Percentiles rank a stretch among this genome's conserved stretches.
Evolutionary conservation across 108 stramenopile genomes (phyloP).

Genomic region (Nitzschia sp.): DNA sequence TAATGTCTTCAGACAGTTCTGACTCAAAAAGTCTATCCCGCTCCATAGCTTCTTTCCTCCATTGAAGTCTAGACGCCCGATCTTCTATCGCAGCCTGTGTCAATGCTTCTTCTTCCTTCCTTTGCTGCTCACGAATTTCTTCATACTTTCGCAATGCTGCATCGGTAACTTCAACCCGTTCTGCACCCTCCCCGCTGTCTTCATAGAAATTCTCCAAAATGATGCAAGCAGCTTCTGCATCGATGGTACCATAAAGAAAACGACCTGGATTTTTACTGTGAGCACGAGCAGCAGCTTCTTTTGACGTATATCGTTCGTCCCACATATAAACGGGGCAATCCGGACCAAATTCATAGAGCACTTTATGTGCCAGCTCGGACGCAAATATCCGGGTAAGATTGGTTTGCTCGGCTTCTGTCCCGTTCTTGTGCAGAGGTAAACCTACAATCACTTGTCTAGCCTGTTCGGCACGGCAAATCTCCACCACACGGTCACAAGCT

Average conservation of each 20-base stretch:
- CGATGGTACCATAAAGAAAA: conserved; percentile 53
- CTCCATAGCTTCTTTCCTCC: conserved; percentile 42
- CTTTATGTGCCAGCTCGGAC: conserved; percentile 28
- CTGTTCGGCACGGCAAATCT: conserved; percentile 44
- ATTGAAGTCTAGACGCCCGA: conserved; percentile 22
- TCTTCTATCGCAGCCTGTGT: conserved; percentile 15
- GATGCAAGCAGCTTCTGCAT: conserved; percentile 82
- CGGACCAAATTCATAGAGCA: conserved; percentile 42
- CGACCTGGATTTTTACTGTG: conserved; percentile 38
- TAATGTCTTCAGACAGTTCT: conserved; percentile 8
- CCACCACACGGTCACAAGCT: conserved; percentile 42
- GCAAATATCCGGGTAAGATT: conserved; percentile 61
- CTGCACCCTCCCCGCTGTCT: conserved; percentile 50
- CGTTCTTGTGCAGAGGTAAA: conserved; percentile 81
- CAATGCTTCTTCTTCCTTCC: conserved; percentile 15
- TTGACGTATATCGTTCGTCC: conserved; percentile 86
- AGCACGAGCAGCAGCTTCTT: conserved; percentile 66
- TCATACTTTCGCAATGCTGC: conserved; percentile 16
- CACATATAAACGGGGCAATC: conserved; percentile 55
- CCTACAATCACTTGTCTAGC: conserved; percentile 70
- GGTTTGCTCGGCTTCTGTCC: conserved; percentile 74
- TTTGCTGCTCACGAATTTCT: background rate
- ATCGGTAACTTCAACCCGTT: conserved; percentile 25
- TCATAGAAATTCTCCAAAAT: conserved; percentile 82
- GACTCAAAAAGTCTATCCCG: conserved; percentile 10